These are phyloP conservation scores for Trebouxia sp. DNA, from an alignment of 139 green algal species.

Conservation along the genomic window DNA sequence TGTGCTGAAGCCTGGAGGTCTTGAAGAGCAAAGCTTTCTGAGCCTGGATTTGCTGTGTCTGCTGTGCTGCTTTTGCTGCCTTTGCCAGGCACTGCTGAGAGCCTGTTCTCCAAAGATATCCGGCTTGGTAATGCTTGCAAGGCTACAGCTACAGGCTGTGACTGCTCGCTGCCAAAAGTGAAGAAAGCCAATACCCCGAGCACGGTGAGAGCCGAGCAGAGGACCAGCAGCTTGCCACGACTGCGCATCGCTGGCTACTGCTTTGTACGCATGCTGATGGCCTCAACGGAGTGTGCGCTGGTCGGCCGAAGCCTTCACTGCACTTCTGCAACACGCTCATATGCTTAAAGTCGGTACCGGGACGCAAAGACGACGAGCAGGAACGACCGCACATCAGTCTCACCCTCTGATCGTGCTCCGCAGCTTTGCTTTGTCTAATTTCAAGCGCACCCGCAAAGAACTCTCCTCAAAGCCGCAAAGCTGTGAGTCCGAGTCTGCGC, in stretches of 20 bases:
- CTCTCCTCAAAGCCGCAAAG: no score
- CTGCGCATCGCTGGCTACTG: conserved; percentile 7
- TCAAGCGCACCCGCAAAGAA: no score
- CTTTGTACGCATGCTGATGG: no score
- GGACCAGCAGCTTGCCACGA: not conserved
- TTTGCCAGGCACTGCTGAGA: not conserved
- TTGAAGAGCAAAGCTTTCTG: not conserved
- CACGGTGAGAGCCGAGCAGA: not conserved
- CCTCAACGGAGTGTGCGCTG: no score
- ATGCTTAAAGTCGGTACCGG: no score
- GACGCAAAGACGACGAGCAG: no score
- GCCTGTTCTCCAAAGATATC: not conserved
- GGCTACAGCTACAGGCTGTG: not conserved
- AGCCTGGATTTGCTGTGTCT: not conserved
- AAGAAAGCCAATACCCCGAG: not conserved
- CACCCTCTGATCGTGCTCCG: no score
- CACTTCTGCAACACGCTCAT: no score
- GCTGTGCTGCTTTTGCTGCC: conserved; percentile 3
- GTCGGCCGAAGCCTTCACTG: no score
- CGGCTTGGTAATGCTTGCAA: not conserved
- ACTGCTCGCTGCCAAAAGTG: not conserved
- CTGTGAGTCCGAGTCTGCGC: no score
- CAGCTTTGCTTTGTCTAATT: no score
- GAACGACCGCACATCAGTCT: no score
- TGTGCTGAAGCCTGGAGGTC: not conserved